These are phyloP conservation scores for Cenchrus purpureus DNA, from an alignment of 176 grass and related monocot species.

Conservation along the genomic window DNA sequence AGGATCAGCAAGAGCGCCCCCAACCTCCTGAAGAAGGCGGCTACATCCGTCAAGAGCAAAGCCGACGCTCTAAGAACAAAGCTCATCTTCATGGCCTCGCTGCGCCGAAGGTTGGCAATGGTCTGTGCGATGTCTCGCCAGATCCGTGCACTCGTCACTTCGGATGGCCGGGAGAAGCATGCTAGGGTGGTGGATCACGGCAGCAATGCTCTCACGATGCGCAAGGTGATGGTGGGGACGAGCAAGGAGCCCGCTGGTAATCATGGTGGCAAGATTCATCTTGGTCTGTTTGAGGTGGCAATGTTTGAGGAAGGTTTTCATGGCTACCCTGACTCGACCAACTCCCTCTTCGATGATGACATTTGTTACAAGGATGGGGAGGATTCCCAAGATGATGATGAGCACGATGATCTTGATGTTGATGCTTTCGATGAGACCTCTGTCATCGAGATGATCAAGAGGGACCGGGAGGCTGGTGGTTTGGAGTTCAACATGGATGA, in stretches of 20 bases:
- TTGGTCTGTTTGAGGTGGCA: constrained; percentile 28
- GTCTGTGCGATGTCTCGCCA: constrained; percentile 51
- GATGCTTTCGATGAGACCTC: constrained; percentile 26
- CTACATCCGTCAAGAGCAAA: constrained; percentile 56
- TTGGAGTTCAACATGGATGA: constrained; percentile 69
- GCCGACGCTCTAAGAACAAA: constrained; percentile 50
- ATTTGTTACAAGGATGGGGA: background rate
- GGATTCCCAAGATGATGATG: background rate
- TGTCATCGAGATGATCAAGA: constrained; percentile 70
- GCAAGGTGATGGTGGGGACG: background rate
- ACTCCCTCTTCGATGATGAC: constrained; percentile 49
- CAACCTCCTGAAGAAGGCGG: constrained; percentile 69
- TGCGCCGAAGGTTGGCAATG: constrained; percentile 49
- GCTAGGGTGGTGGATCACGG: background rate
- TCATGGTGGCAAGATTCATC: background rate
- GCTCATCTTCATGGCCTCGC: constrained; percentile 55
- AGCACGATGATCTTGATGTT: constrained; percentile 30
- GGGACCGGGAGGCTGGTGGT: constrained; percentile 47
- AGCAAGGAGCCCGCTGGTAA: background rate
- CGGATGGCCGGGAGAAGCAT: background rate
- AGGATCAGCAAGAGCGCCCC: constrained; percentile 65
- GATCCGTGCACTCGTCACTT: constrained; percentile 52
- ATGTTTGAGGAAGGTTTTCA: constrained; percentile 18
- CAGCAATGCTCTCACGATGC: constrained; percentile 41
- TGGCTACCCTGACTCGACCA: constrained; percentile 32